Base-by-base conservation (phyloP, 164 flowering plant genomes). In the Cinnamomum chago region DNA sequence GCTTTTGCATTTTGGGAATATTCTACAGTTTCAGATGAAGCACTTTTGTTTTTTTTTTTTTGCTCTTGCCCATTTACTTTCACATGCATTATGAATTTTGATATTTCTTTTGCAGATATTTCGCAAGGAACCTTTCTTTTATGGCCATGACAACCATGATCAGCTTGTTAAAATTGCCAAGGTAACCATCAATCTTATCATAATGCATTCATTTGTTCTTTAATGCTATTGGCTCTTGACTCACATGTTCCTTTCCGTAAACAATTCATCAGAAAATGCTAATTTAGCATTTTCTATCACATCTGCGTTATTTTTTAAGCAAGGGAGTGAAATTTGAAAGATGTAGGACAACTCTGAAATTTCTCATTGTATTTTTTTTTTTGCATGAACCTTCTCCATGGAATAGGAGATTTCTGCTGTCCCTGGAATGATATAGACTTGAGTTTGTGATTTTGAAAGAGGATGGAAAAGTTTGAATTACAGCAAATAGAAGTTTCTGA, bases 161-260 rank as follows among this genome's bases (percentile, higher is more conserved):
- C 97, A 92, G 84, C 90, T 91, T 75, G 97, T 90, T 35, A 90
- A 92, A 84, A 92, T 90, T 74, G 97, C 93, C 9, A 89, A 86
- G 95, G 95, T 92, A 23, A 65, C 18, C 12, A 40, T 47, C 27
- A 40, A 13, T 68, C 35, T 30, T 65, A 35, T 10, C 30, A 5
- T 27, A 13, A 14, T 55, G n/a, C n/a, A 67, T 28, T 67, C 47
- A 30, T 67, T 14, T 67, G 47, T 7, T 30, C 69, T 67, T 67
- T 18, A 2, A 28, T 17, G 69, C 5, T 2, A 9, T 2, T 40
- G 3, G 3, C 50, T 28, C 15, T 55, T 17, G 28, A 18, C 33
- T 67, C n/a, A 67, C 18, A 6, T 67, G 47, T 30, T 28, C 69
- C 69, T 30, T 30, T 24, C 3, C 4, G 51, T 62, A 30, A 30